Conservation (phyloP, 768 basidiomycete species). For the Lactifluus subvellereus region DNA sequence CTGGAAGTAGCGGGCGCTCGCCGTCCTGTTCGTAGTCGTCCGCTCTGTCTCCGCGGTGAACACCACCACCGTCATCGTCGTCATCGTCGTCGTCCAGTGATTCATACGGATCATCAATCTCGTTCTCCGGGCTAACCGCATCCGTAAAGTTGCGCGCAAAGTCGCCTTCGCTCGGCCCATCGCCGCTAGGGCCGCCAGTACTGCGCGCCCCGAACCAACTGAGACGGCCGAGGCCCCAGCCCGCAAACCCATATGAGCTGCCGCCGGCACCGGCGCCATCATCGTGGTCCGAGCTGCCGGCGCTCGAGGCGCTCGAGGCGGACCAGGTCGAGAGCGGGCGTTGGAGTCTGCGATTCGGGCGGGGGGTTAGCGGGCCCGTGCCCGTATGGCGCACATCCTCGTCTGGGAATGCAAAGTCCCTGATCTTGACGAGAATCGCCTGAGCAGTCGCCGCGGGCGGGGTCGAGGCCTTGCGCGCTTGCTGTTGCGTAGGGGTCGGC, state of each 20-base stretch:
- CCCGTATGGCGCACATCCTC: conserved; percentile 42
- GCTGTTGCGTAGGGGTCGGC: conserved; percentile 5
- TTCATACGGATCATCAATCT: conserved; percentile 25
- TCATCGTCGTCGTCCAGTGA: conserved; percentile 26
- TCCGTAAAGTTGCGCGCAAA: conserved; percentile 43
- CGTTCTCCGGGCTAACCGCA: conserved; percentile 30
- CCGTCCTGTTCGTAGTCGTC: conserved; percentile 29
- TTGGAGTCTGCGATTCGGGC: conserved; percentile 33
- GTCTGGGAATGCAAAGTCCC: conserved; percentile 44
- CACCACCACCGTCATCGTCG: conserved; percentile 25
- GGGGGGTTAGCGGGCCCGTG: conserved; percentile 38
- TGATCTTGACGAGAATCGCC: conserved; percentile 37
- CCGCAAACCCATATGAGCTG: conserved; percentile 31
- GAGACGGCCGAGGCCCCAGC: conserved; percentile 42
- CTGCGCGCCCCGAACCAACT: conserved; percentile 36
- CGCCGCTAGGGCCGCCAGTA: conserved; percentile 19
- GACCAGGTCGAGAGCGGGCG: conserved; percentile 28
- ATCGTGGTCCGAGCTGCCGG: conserved; percentile 25
- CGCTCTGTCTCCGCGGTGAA: conserved; percentile 15
- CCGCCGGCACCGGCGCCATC: conserved; percentile 27
- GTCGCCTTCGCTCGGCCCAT: conserved; percentile 38
- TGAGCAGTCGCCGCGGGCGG: conserved; percentile 11
- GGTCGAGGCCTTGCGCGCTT: background rate
- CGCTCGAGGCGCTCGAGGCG: conserved; percentile 27
- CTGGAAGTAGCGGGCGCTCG: conserved; percentile 48